These are phyloP conservation scores for Diaporthe ampelina DNA, from an alignment of 2,329 filamentous ascomycete species.

Conservation along the genomic window DNA sequence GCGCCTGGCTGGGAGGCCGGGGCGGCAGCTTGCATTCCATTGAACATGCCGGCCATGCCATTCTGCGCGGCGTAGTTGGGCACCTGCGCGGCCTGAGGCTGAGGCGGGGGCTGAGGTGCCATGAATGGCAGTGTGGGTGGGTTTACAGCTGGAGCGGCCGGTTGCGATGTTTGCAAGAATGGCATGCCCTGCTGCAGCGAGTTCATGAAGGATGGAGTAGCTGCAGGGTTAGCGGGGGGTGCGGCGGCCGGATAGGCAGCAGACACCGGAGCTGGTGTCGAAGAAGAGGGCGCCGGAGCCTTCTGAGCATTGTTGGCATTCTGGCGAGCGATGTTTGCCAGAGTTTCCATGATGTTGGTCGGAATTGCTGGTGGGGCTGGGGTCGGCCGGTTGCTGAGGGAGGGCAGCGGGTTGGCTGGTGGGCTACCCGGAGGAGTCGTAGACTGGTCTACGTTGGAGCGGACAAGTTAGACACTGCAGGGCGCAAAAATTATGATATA, in stretches of 20 bases:
- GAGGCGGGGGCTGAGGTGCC: constrained; percentile 49
- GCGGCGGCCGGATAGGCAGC: constrained; percentile 47
- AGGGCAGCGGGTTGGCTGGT: constrained; percentile 61
- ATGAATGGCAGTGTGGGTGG: constrained; percentile 55
- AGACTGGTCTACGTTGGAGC: constrained; percentile 68
- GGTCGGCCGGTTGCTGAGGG: constrained; percentile 52
- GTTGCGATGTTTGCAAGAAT: constrained; percentile 55
- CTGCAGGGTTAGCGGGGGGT: constrained; percentile 47
- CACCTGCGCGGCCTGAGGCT: constrained; percentile 48
- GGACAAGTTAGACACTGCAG: constrained; percentile 55
- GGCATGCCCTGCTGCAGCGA: constrained; percentile 46
- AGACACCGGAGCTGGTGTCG: constrained; percentile 49
- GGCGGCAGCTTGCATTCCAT: constrained; percentile 52
- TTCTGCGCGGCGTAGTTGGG: constrained; percentile 46
- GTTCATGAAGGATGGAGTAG: constrained; percentile 43
- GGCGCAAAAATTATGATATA: constrained; percentile 6
- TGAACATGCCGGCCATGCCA: constrained; percentile 54
- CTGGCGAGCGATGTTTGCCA: constrained; percentile 85
- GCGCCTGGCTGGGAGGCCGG: constrained; percentile 53
- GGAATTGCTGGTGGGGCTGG: constrained; percentile 58
- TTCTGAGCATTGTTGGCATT: constrained; percentile 67
- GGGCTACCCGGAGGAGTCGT: constrained; percentile 80
- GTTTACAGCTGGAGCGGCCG: constrained; percentile 72
- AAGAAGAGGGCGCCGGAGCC: constrained; percentile 51
- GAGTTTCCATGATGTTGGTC: constrained; percentile 79